phyloP scores from a whole-genome alignment of 2,329 filamentous ascomycete species.

The Hymenoscyphus fraxineus region DNA sequence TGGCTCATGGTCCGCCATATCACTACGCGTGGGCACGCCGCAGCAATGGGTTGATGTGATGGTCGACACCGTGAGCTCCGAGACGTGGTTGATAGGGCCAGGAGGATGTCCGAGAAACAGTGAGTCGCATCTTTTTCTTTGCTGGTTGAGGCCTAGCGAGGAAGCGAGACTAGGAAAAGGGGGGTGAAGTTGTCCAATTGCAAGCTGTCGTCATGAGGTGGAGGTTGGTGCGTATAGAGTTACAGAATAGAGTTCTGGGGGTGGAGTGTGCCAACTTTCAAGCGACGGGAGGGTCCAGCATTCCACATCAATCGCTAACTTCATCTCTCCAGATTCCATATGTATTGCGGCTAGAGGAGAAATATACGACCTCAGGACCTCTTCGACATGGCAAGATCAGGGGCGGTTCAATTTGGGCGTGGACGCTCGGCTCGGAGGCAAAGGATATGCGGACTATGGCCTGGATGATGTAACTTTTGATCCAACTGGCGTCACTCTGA shows the following conservation, averaged over 20 bases:
- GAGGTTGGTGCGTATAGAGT: not conserved
- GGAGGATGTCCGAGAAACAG: slow-evolving; percentile 47
- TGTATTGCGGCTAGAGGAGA: slow-evolving; percentile 57
- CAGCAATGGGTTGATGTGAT: slow-evolving; percentile 51
- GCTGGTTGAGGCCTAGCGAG: not conserved
- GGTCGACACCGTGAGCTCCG: slow-evolving; percentile 65
- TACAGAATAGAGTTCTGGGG: not conserved
- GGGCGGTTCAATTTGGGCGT: slow-evolving; percentile 47
- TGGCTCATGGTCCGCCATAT: slow-evolving; percentile 69
- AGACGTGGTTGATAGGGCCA: slow-evolving; percentile 64
- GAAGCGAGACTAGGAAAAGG: not conserved
- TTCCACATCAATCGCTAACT: slow-evolving; percentile 6
- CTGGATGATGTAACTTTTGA: slow-evolving; percentile 40
- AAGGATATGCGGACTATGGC: slow-evolving; percentile 63
- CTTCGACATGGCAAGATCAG: slow-evolving; percentile 48
- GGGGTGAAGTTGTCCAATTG: not conserved
- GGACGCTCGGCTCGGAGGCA: slow-evolving; percentile 53
- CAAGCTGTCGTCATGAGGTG: not conserved
- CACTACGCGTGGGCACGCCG: slow-evolving; percentile 54
- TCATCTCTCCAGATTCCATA: slow-evolving; percentile 39
- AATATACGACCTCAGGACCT: slow-evolving; percentile 51
- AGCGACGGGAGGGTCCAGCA: not conserved
- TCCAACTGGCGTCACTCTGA: slow-evolving; percentile 36
- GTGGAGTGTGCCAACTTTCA: not conserved
- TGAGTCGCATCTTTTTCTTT: slow-evolving; percentile 19